Base-by-base conservation (phyloP, 2,329 filamentous ascomycete genomes). In the Verticillium zaregamsianum region DNA sequence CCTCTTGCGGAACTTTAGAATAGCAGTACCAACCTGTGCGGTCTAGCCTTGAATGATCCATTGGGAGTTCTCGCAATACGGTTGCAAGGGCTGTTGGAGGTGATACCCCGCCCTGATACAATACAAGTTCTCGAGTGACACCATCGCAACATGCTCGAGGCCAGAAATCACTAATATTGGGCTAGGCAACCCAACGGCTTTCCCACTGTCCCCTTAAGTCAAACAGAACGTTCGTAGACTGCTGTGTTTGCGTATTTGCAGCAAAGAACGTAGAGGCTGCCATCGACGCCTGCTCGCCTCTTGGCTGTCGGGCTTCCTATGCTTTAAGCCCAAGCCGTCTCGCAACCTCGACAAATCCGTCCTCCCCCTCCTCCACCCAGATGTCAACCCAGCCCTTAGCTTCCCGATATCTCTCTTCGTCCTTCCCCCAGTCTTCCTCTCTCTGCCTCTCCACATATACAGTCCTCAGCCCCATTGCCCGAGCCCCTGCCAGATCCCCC, bases 391-490 rank as follows among this genome's bases (percentile, higher is more conserved):
- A 77, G 11, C 66, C 65, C 64, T 81, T 84, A 23, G 82, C 80
- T 59, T 82, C 79, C 49, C 77, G 77, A 65, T 83, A 81, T 40
- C 79, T 77, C 31, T 83, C 76, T 28, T 83, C 74, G 5, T 85
- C 82, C 20, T 67, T 59, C 9, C 69, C 68, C 84, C 85, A 89
- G 7, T 77, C 79, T 74, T 93, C 91, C 74, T 96, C 91, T 54
- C 73, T 67, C 3, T 75, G 72, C 62, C 91, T 79, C 76, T 91
- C 90, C 3, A 95, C 85, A 71, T 93, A 95, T 2, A 95, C 80
- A 0, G 90, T 91, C 67, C 83, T 80, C 63, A 93, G 76, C 0
- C 91, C 91, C 63, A 79, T 82, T 2, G 68, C 71, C 67, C 86
- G 86, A 5, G 91, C 91, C 0, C 83, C 89, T 63, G 84, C 77